Percentiles rank a stretch among this genome's conserved stretches.
Conservation (phyloP, 2,329 filamentous ascomycete species). For the Bertia moriformis region DNA sequence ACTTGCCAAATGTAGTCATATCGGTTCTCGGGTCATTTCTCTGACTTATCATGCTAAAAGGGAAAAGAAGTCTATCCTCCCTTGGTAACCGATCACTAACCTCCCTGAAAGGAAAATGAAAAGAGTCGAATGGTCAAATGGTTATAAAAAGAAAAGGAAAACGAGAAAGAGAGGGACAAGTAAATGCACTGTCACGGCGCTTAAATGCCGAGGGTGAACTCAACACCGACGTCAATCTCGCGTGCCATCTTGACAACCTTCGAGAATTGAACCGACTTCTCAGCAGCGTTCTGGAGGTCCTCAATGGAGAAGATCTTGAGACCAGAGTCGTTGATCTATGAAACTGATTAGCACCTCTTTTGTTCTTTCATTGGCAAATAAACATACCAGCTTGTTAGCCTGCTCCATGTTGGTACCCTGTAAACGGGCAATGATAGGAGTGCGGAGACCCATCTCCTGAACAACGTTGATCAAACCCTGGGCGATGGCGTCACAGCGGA, state of each 20-base stretch:
- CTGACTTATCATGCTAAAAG: too few relatives aligned
- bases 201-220: slow-evolving; percentile 90
- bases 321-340: slow-evolving; percentile 80
- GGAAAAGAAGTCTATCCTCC: too few relatives aligned
- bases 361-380: slow-evolving; percentile 2
- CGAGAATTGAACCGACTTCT: slow-evolving; percentile 97
- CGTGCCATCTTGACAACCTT: slow-evolving; percentile 98
- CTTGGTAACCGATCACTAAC: too few relatives aligned
- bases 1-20: too few relatives aligned
- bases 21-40: too few relatives aligned
- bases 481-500: slow-evolving; percentile 93
- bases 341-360: slow-evolving; percentile 11
- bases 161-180: too few relatives aligned
- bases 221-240: slow-evolving; percentile 92
- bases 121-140: too few relatives aligned
- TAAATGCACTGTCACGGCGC: too few relatives aligned
- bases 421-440: slow-evolving; percentile 89
- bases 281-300: slow-evolving; percentile 88
- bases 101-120: too few relatives aligned
- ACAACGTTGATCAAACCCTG: slow-evolving; percentile 91
- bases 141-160: too few relatives aligned
- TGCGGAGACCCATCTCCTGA: slow-evolving; percentile 85
- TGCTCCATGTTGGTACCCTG: slow-evolving; percentile 97
- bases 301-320: slow-evolving; percentile 99
- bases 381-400: slow-evolving; percentile 53